Conservation (phyloP, 129 eudicot species). For the Logfia minima region DNA sequence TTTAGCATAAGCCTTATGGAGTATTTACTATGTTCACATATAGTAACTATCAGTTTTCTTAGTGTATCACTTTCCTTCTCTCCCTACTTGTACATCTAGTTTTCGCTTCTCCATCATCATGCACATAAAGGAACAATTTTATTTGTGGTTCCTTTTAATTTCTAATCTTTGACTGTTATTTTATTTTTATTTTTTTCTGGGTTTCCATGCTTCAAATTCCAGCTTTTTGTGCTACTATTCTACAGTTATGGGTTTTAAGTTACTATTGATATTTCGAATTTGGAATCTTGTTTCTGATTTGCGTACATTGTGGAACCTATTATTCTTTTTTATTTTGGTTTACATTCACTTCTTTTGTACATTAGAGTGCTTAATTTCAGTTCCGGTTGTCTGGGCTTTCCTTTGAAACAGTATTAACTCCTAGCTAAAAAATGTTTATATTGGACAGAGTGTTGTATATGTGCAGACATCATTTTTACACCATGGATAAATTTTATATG, state of each 20-base stretch:
- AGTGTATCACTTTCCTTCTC: background rate
- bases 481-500: background rate
- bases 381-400: background rate
- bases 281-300: background rate
- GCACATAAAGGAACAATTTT: background rate
- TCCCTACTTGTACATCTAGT: background rate
- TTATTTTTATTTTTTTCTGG: background rate
- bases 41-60: background rate
- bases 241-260: background rate
- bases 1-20: background rate
- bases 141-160: background rate
- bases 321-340: background rate
- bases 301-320: slow-evolving; percentile 2
- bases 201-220: background rate
- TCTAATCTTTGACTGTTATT: too few species aligned
- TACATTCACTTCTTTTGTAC: background rate
- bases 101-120: background rate
- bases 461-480: background rate
- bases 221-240: background rate
- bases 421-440: background rate
- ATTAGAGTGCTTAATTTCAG: background rate
- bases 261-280: background rate
- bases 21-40: background rate
- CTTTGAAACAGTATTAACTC: background rate
- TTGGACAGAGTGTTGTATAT: background rate